Conservation (phyloP, 495 filamentous ascomycete genomes). For the Friedmanniomyces simplex region DNA sequence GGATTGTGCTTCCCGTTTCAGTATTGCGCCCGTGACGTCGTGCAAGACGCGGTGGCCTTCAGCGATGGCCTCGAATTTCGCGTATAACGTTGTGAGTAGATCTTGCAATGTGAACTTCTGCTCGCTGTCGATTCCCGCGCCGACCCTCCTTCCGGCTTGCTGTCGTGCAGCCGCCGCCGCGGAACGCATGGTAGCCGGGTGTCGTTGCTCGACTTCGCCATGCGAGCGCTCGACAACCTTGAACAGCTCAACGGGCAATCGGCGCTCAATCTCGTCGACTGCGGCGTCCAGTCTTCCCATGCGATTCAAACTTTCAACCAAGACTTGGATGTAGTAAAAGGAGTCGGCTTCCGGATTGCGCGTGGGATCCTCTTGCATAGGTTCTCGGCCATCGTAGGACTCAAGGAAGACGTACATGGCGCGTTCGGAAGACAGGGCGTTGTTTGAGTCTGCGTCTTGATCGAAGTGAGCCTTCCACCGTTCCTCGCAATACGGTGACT, state of each 20-base stretch:
- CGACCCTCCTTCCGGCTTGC: conserved; percentile 36
- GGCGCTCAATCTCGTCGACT: conserved; percentile 80
- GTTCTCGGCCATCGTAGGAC: conserved; percentile 56
- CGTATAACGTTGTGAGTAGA: conserved; percentile 81
- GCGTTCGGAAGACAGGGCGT: conserved; percentile 15
- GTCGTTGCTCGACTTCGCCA: conserved; percentile 80
- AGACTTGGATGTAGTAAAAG: conserved; percentile 79
- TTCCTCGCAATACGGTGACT: conserved; percentile 91
- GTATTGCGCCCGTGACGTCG: conserved; percentile 74
- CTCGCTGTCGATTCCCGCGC: conserved; percentile 56
- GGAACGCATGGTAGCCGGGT: conserved; percentile 59
- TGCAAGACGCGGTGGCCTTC: conserved; percentile 91
- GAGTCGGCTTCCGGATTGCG: conserved; percentile 92
- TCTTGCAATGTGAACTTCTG: conserved; percentile 77
- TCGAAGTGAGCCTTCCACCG: conserved; percentile 66
- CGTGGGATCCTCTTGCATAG: conserved; percentile 75
- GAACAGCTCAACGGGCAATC: conserved; percentile 89
- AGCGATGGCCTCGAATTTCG: conserved; percentile 92
- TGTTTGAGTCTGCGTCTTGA: conserved; percentile 12
- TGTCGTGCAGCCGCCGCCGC: conserved; percentile 38
- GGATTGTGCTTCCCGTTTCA: conserved; percentile 57
- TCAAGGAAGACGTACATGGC: conserved; percentile 73
- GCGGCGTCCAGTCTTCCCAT: conserved; percentile 76
- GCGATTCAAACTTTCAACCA: conserved; percentile 81
- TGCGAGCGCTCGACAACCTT: conserved; percentile 90